These are phyloP conservation scores for Cladosporium velox DNA, from an alignment of 2,329 filamentous ascomycete genomes.

Conservation along the genomic window DNA sequence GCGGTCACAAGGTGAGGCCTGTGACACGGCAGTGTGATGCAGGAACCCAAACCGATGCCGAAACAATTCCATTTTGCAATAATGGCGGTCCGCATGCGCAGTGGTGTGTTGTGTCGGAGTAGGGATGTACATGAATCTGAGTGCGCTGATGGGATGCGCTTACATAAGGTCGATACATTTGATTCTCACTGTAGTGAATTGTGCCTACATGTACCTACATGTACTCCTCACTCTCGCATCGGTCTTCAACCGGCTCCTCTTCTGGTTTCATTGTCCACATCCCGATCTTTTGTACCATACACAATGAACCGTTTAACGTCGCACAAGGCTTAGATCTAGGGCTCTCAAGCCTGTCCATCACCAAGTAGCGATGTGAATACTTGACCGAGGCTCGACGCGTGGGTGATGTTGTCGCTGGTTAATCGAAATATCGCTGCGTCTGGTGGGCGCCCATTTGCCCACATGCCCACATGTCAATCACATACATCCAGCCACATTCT, in stretches of 20 bases:
- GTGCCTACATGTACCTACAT: too few relatives aligned
- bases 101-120: background rate
- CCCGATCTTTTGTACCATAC: background rate
- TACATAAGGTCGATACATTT: background rate
- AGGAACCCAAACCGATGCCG: slow-evolving; percentile 9
- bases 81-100: background rate
- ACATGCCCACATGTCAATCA: background rate
- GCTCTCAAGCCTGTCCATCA: background rate
- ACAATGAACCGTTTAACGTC: background rate
- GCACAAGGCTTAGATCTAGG: background rate
- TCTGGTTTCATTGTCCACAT: background rate
- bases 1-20: slow-evolving; percentile 14
- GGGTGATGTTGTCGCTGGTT: background rate
- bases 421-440: background rate
- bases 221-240: background rate
- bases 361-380: background rate
- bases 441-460: background rate
- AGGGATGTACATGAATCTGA: background rate
- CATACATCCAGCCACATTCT: background rate
- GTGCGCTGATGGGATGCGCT: background rate
- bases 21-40: slow-evolving; percentile 13
- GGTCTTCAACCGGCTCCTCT: background rate
- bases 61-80: background rate
- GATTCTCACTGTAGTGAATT: background rate
- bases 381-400: background rate